Base-by-base conservation (phyloP, 164 flowering plant genomes). In the Platanus orientalis region DNA sequence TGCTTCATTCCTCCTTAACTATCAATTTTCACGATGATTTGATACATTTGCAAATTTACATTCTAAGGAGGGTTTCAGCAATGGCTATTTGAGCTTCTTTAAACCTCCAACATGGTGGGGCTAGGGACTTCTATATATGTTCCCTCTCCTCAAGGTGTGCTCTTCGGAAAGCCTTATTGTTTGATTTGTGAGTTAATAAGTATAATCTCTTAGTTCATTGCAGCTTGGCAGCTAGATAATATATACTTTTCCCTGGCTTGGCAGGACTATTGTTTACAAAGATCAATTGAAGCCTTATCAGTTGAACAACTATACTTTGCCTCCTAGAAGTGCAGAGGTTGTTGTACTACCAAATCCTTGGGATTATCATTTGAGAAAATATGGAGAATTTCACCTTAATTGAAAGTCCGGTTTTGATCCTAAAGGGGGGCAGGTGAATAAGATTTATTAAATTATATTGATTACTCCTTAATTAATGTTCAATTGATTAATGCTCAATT, bases 261-360 rank as follows among this genome's bases (percentile, higher is more conserved):
- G 71, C 88, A 95, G 99, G 83, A 95, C 99, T 65, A 66, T 95
- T 75, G 92, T 95, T 29, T 95, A 95, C 79, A 95, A 95, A 78
- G 99, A 98, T 68, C 99, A 95, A 75, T 73, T 95, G 69, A 95
- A 89, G 80, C 97, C 99, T 0, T 75, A 78, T 56, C 99, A 95
- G 71, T 72, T 95, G 88, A 81, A 76, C 80, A 84, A 81, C 19
- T 95, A 95, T 71, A 72, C 49, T 14, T 74, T 75, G 24, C 81
- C 93, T 40, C 74, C 80, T 45, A 86, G 84, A 51, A 87, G 93
- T 75, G 88, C 88, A 21, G 90, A 87, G 67, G 81, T 90, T 34
- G 79, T 74, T 21, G 85, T 88, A 7, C 72, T 87, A 40, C 87
- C 87, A 1, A 88, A 85, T 66, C 90, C 87, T 32, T 90, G 90